Conservation (phyloP, 2,329 filamentous ascomycete species). For the Arthrinium phaeospermum region DNA sequence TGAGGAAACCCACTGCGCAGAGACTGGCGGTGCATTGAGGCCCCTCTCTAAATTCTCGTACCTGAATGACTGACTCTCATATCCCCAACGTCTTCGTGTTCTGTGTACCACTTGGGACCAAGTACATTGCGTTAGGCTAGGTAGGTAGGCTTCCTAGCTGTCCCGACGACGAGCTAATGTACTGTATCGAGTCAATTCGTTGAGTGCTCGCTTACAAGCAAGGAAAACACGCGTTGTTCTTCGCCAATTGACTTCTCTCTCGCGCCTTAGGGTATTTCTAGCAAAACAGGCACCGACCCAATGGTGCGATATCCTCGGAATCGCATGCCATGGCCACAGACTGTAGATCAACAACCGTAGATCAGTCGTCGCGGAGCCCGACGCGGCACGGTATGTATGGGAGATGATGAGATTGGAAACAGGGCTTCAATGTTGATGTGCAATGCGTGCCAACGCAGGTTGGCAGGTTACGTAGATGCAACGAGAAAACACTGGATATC, state of each 20-base stretch:
- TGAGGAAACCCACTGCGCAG: neutral
- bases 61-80: neutral
- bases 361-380: neutral
- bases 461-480: neutral
- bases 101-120: neutral
- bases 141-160: neutral
- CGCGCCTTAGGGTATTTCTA: constrained; percentile 7
- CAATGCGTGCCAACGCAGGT: neutral
- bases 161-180: neutral
- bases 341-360: neutral
- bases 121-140: neutral
- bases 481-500: neutral
- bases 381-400: neutral
- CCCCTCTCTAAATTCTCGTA: neutral
- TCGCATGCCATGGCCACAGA: neutral
- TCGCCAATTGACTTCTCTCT: constrained; percentile 5
- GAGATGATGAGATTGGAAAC: neutral
- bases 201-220: neutral
- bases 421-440: neutral
- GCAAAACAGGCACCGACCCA: neutral
- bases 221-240: neutral
- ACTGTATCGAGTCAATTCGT: neutral
- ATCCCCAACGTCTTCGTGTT: neutral
- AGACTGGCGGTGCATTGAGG: neutral
- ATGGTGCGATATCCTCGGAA: neutral